Base-by-base conservation (phyloP, 805 yeast species). In the Wickerhamomyces queroliae region DNA sequence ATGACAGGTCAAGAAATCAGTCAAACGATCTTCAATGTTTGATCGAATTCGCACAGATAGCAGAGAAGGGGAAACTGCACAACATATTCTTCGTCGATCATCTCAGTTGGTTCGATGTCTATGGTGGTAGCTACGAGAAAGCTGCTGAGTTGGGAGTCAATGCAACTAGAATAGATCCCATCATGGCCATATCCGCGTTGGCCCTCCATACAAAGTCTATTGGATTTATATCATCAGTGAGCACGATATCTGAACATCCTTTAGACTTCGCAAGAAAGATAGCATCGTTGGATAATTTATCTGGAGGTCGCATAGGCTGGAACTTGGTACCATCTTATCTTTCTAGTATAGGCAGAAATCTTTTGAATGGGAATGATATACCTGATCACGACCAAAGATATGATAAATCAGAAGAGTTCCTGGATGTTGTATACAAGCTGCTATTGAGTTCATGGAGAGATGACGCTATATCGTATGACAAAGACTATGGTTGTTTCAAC, bases 261-360 rank as follows among this genome's bases (percentile, higher is more conserved):
- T 66, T 61, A 35, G 66, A 60, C 43, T 55, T 67, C 33, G 63
- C 69, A 13, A 52, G 69, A 46, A 50, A 69, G 36, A 42, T 65
- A 29, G 65, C 69, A 5, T 64, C 72, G 1, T 52, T 67, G 34
- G 72, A 67, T 42, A 66, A 65, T 33, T 56, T 67, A 36, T 60
- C 69, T 6, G 55, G 56, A 11, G 72, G 72, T 8, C 55, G 72
- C 41, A 48, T 67, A 38, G 72, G 70, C 17, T 67, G 72, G 72
- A 67, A 67, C 44, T 59, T 67, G 16, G 72, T 67, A 25, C 58
- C 67, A 8, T 62, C 69, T 4, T 65, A 67, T 37, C 48, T 66
- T 37, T 68, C 66, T 37, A 61, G 66, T 47, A 69, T 70, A 4
- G 63, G 70, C 7, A 49, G 61, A 41, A 63, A 65, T 41, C 46